Evolutionary conservation across 768 basidiomycete genomes (phyloP), one percentile per base, ranked within the genome.

Genomic region (Solioccasus polychromus): DNA sequence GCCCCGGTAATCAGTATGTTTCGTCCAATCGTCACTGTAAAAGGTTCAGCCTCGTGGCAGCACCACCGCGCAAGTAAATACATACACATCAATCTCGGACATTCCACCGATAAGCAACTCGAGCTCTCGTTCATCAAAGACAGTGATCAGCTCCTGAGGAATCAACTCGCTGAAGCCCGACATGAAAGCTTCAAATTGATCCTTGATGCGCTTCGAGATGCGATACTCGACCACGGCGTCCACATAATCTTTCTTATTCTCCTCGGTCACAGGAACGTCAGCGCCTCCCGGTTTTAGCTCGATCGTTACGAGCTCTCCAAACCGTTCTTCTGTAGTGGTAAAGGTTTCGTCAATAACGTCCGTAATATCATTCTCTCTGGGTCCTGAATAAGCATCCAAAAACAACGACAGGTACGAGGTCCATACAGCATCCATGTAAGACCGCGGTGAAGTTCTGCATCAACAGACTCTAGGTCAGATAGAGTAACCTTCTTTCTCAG

Each of bases 141-240:
- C 96, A 49, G 94, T 97, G 70, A 99, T 83, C 26, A 99, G 76
- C 52, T 99, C 96, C 66, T 94, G 92, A 10, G 96, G 96, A 52
- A 99, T 97, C 43, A 99, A 79, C 71, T 99, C 96, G 74, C 92
- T 96, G 80, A 98, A 98, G 37, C 96, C 96, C n/a, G 88, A 89
- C 92, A 97, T 95, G 77, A 99, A 98, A 5, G 95, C 93, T 48
- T 97, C 92, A 63, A 98, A 98, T 66, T 99, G 96, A 48, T 99
- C 96, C 71, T 93, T 92, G 51, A 98, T 93, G 45, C 96, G 92
- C 64, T 86, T 87, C 49, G 89, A 89, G 68, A 99, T 98, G 62
- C 96, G 92, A 73, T 97, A 95, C 59, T 96, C 94, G 40, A 97
- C 93, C 48, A 98, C 83, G 44, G 71, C 74, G 50, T 97, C 92